phyloP scores from a whole-genome alignment of 78 protist genomes.

The slime mould (Dictyostelium discoideum) region DNA sequence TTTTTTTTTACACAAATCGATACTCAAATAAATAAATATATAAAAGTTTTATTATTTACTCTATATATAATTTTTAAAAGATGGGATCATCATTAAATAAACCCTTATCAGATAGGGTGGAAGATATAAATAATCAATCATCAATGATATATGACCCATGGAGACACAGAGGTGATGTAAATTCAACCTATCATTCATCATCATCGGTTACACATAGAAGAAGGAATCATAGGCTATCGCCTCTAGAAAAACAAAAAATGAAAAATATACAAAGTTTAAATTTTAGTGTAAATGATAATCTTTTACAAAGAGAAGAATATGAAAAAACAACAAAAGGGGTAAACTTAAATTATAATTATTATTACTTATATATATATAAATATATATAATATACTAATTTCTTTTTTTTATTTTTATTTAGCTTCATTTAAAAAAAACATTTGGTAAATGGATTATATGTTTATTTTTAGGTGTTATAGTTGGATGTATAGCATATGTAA shows the following conservation, averaged over 20 bases:
- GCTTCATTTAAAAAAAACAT: constrained; percentile 65
- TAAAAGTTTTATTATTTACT: too few species aligned
- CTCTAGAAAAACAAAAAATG: constrained; percentile 62
- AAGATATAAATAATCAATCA: constrained; percentile 1
- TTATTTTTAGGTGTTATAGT: constrained; percentile 40
- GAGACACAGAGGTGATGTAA: not conserved
- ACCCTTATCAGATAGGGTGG: not conserved
- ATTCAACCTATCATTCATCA: constrained; percentile 2
- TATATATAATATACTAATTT: too few species aligned
- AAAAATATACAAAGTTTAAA: constrained; percentile 60
- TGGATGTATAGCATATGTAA: constrained; percentile 69
- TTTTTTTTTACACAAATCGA: too few species aligned
- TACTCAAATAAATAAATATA: not conserved
- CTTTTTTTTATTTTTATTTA: not conserved
- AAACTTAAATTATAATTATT: not conserved
- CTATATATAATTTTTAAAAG: not conserved
- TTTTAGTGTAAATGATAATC: constrained; percentile 59
- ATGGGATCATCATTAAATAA: constrained; percentile 49
- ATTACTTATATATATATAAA: not conserved
- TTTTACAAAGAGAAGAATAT: constrained; percentile 23
- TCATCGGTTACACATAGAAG: constrained; percentile 70
- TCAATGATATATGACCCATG: constrained; percentile 37
- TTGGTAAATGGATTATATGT: constrained; percentile 78
- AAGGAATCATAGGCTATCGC: constrained; percentile 45
- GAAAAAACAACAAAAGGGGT: constrained; percentile 50